These are phyloP conservation scores for Apophysomyces ossiformis DNA, from an alignment of 371 early-diverging fungal species.

Conservation along the genomic window DNA sequence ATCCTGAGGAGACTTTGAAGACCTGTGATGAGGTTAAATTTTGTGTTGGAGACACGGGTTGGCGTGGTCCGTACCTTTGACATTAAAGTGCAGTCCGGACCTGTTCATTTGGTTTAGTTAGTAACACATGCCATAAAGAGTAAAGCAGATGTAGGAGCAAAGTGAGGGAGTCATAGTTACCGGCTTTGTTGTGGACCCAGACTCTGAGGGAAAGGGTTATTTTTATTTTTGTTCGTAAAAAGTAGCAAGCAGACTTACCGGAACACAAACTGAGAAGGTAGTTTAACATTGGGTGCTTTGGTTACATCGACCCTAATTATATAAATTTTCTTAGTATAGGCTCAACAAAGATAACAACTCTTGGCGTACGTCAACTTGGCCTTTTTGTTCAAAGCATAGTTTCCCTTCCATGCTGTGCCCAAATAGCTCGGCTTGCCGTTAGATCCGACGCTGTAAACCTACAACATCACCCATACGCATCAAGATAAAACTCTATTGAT, in stretches of 20 bases:
- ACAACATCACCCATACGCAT: not conserved
- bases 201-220: slow-evolving; percentile 15
- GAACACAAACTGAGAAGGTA: slow-evolving; percentile 29
- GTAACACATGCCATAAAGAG: slow-evolving; percentile 9
- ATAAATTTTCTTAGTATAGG: not conserved
- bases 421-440: slow-evolving; percentile 24
- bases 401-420: slow-evolving; percentile 24
- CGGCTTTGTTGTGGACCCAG: slow-evolving; percentile 29
- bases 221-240: not conserved
- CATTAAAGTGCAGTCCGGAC: slow-evolving; percentile 30
- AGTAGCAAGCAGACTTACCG: slow-evolving; percentile 16
- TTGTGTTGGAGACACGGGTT: not conserved
- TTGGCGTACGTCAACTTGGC: slow-evolving; percentile 22
- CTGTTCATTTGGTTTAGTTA: slow-evolving; percentile 14
- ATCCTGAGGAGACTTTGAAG: slow-evolving; percentile 18
- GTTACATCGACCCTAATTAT: slow-evolving; percentile 26
- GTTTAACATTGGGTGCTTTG: slow-evolving; percentile 14
- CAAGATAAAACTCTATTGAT: too few relatives aligned
- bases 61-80: slow-evolving; percentile 18
- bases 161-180: slow-evolving; percentile 10
- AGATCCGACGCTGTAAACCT: slow-evolving; percentile 21
- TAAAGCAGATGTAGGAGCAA: slow-evolving; percentile 9
- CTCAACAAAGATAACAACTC: not conserved
- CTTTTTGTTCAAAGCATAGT: slow-evolving; percentile 21
- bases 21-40: not conserved